Base-by-base conservation (phyloP, 2,329 filamentous ascomycete species). In the Alternaria ventricosa region DNA sequence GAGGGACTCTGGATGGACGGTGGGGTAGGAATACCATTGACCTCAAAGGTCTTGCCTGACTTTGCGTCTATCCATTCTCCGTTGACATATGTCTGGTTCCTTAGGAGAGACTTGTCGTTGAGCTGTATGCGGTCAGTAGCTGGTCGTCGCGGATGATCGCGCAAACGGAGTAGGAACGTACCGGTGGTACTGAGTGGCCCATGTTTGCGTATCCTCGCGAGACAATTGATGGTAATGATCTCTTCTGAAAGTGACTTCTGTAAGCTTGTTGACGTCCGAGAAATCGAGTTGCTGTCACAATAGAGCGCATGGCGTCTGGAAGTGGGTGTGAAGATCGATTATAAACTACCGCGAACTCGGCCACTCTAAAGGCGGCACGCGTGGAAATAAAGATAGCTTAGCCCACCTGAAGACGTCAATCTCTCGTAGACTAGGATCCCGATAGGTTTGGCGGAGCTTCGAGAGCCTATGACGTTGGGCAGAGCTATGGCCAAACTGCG, bases 1-100 rank as follows among this genome's bases (percentile, higher is more conserved):
- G 62, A 55, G 23, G 13, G 30, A 4, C 22, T 33, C 46, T 18
- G 7, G 55, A 47, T 23, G 47, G n/a, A 41, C 33, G 33, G 22
- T n/a, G 23, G 20, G 43, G 12, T 3, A n/a, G 12, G 13, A 7
- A 47, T 67, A 85, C 85, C 85, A 47, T 71, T 86, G 64, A 97
- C 92, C 78, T 96, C 90, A 80, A 98, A 99, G 49, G 93, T 97
- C 87, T 96, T 90, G 77, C 93, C 93, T 1, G 93, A 97, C 75
- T 89, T 88, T 71, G 95, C 92, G 72, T 87, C 86, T 66, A 96
- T 88, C 92, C 94, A 99, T 87, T 97, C 87, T 75, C 96, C 96
- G 79, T 99, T 95, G 76, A 98, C 90, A 78, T 95, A 97, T 75
- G 89, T 83, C 78, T 94, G 88, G 71, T 90, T 88, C 84, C 96